Base-by-base conservation (phyloP, 805 yeast species). In the Teunomyces panamensis region DNA sequence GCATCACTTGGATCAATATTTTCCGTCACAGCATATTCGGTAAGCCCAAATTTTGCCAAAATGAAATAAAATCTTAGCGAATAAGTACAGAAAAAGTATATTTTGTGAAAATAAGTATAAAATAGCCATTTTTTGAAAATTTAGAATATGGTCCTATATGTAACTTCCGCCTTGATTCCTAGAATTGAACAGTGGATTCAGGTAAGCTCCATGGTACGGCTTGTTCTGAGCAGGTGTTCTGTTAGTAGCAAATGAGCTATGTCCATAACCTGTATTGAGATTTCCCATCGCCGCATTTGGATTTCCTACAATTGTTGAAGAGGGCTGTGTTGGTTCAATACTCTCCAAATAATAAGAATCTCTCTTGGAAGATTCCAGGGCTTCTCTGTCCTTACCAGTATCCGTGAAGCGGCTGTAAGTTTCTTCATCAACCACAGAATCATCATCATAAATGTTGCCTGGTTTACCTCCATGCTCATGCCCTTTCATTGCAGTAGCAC, bases 401-500 rank as follows among this genome's bases (percentile, higher is more conserved):
- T 30, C 34, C 5, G 34, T 41, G 34, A 41, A 41, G 7, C 43
- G 24, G 46, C 49, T 16, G 51, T 47, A 20, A 4, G 35, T 27
- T 10, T 42, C 34, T 11, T 64, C 74, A 35, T 65, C 71, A 37
- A 63, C 68, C 13, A 56, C 49, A 0, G 71, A 67, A 11, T 67
- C 71, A 44, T 68, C 73, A 27, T 67, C 70, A 36, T 47, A 64
- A 3, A 53, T 44, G 10, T 43, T 49, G 14, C 56, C 53, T n/a
- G 56, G 50, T 30, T 57, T 56, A 10, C 56, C 62, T 16, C 63
- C 67, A 47, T 70, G 67, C 47, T 79, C 83, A 56, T 80, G 84
- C 14, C 84, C 85, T 58, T 76, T 78, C 83, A 79, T 79, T 34
- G 84, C 84, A 24, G 83, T 75, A 2, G 85, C 86, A 29, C 90